These are phyloP conservation scores for Coriolopsis trogii DNA, from an alignment of 1,284 basidiomycete species.

Conservation along the genomic window DNA sequence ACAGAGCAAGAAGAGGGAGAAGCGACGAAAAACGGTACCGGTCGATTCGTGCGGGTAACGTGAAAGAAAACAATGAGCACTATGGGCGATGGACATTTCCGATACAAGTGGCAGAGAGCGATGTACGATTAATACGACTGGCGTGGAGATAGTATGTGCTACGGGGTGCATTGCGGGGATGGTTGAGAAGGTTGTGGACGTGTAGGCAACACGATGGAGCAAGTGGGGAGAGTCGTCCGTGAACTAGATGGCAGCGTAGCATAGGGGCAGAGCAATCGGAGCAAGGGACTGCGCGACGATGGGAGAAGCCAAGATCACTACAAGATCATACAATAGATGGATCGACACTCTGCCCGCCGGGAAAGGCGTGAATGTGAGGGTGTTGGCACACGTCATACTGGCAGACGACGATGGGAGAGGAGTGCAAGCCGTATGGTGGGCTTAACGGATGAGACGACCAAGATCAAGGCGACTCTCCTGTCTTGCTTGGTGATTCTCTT, in stretches of 20 bases:
- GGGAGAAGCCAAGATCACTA: slow-evolving; percentile 20
- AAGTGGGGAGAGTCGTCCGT: slow-evolving; percentile 22
- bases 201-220: slow-evolving; percentile 2
- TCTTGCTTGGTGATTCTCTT: slow-evolving; percentile 47
- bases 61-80: too few relatives aligned
- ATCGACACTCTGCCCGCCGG: slow-evolving; percentile 9
- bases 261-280: slow-evolving; percentile 13
- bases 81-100: too few relatives aligned
- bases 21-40: slow-evolving; percentile 10
- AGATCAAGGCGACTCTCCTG: slow-evolving; percentile 62
- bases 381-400: background rate
- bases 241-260: slow-evolving; percentile 26
- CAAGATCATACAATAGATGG: slow-evolving; percentile 24
- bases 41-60: too few relatives aligned
- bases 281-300: slow-evolving; percentile 15
- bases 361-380: background rate
- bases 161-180: background rate
- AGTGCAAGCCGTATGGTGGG: background rate
- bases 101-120: slow-evolving; percentile 23
- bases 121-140: slow-evolving; percentile 13
- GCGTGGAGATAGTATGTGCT: slow-evolving; percentile 13
- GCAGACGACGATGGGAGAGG: slow-evolving; percentile 12
- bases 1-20: slow-evolving; percentile 10
- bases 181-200: slow-evolving; percentile 2
- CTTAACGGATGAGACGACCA: slow-evolving; percentile 61